Base-by-base conservation (phyloP, 2,329 filamentous ascomycete genomes). In the Venturia asperata region DNA sequence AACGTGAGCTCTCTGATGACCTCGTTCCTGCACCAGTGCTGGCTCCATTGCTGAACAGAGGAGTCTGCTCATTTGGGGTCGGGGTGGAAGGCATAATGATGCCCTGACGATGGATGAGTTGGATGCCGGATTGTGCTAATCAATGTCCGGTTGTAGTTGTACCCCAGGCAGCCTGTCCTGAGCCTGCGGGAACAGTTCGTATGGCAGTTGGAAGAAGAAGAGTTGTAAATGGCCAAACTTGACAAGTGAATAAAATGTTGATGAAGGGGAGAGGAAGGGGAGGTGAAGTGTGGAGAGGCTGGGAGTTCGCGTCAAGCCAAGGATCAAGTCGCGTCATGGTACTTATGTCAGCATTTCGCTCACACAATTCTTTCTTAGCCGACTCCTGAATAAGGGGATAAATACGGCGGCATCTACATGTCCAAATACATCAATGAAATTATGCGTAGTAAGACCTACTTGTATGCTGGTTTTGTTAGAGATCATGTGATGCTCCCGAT, bases 21-120 rank as follows among this genome's bases (percentile, higher is more conserved):
- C 10, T 39, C 15, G 60, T 17, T 21, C 3, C 19, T 34, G 37
- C 21, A 17, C 39, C 37, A 61, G n/a, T 42, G 19, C 39, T 39
- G 34, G 56, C 56, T 42, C 39, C 17, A 61, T 61, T 61, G 60
- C 42, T 61, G 42, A 61, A 45, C 5, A 61, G 39, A 19, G 60
- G 60, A 15, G 60, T 61, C 21, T 45, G 60, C 21, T 61, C 60
- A 9, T 61, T 61, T 0, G 60, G 60, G 21, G 60, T 30, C 3
- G 60, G 39, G 2, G 37, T 43, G 15, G 37, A 42, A n/a, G 60
- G 39, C 60, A 61, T 61, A 37, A 27, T 42, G 30, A 34, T 27
- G 7, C 9, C 17, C 17, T n/a, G 19, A 5, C 7, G 15, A 15
- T 45, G 9, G 34, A 24, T 9, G 30, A 30, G 27, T 37, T 56